Base-by-base conservation (phyloP, 139 green algal genomes). In the Chlamydomonas sp. region DNA sequence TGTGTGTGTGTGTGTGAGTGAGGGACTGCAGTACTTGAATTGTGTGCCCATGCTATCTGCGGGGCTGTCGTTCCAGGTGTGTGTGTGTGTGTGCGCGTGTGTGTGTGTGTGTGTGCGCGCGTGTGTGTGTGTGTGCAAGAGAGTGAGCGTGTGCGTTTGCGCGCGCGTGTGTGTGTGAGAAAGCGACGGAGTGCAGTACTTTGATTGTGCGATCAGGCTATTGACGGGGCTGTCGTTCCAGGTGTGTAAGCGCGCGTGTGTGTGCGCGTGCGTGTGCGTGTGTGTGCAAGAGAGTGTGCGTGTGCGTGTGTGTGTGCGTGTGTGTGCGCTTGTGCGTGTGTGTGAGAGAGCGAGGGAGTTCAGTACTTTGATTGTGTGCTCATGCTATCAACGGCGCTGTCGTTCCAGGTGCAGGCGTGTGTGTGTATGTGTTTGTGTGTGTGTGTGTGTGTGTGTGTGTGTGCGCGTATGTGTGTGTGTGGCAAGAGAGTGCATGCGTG, bases 131-230 rank as follows among this genome's bases (percentile, higher is more conserved):
- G n/a, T n/a, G n/a, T n/a, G n/a, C n/a, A n/a, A n/a, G n/a, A n/a
- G n/a, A n/a, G n/a, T n/a, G n/a, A n/a, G n/a, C n/a, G n/a, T n/a
- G n/a, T n/a, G n/a, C n/a, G n/a, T n/a, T n/a, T n/a, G 92, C 13
- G 95, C 95, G 3, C 94, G 98, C 73, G 95, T 98, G 87, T 92
- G 79, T 0, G 78, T 99, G 31, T 99, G 95, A 94, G 96, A 88
- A 65, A 99, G 98, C 72, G 95, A 99, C 81, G 91, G 98, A 83
- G 98, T 98, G 84, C 98, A 98, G 81, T 87, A 97, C 81, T 99
- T 99, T 83, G 93, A 98, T 43, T 85, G 98, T 48, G 86, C 97
- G 37, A 84, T 99, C 28, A 93, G 98, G 87, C 87, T 98, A 29
- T 89, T 73, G 68, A 99, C 94, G 3, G 94, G 94, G 2, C 84